Conservation (phyloP, 768 basidiomycete species). For the Russula ochroleuca region DNA sequence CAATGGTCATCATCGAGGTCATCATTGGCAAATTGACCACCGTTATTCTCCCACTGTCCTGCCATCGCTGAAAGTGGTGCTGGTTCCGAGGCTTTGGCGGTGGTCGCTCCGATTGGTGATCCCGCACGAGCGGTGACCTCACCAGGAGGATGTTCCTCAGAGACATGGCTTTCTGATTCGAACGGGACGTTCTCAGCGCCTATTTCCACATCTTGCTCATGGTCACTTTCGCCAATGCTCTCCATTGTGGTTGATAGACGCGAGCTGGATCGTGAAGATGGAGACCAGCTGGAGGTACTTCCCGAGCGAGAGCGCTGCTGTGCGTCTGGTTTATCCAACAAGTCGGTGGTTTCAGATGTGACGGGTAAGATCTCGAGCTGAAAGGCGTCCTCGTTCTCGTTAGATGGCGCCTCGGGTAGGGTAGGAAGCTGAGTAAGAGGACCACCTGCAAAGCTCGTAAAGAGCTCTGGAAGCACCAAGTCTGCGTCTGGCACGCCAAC, state of each 20-base stretch:
- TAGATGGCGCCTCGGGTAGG: conserved; percentile 12
- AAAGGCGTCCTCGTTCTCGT: conserved; percentile 23
- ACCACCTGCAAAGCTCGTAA: conserved; percentile 7
- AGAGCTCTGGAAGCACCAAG: conserved; percentile 17
- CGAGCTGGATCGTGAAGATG: conserved; percentile 24
- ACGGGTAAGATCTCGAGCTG: conserved; percentile 25
- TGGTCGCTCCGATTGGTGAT: conserved; percentile 19
- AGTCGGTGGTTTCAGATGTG: conserved; percentile 7
- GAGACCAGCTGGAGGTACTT: conserved; percentile 25
- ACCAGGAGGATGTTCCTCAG: conserved; percentile 13
- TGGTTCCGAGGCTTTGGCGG: conserved; percentile 11
- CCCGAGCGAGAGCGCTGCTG: conserved; percentile 11
- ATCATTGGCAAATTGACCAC: conserved; percentile 5
- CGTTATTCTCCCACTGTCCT: conserved; percentile 20
- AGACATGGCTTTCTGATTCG: conserved; percentile 5
- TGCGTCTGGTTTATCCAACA: background rate
- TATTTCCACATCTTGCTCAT: conserved; percentile 15
- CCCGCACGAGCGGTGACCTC: conserved; percentile 25
- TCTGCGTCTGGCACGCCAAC: conserved; percentile 17
- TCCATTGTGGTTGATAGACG: conserved; percentile 25
- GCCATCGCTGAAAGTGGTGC: conserved; percentile 1
- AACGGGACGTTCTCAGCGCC: background rate
- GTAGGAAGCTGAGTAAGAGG: conserved; percentile 18
- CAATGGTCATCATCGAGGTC: conserved; percentile 7
- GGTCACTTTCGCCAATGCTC: conserved; percentile 26